Evolutionary conservation across 1,284 basidiomycete species (phyloP).

Genomic region (Binderoboletus segoi): DNA sequence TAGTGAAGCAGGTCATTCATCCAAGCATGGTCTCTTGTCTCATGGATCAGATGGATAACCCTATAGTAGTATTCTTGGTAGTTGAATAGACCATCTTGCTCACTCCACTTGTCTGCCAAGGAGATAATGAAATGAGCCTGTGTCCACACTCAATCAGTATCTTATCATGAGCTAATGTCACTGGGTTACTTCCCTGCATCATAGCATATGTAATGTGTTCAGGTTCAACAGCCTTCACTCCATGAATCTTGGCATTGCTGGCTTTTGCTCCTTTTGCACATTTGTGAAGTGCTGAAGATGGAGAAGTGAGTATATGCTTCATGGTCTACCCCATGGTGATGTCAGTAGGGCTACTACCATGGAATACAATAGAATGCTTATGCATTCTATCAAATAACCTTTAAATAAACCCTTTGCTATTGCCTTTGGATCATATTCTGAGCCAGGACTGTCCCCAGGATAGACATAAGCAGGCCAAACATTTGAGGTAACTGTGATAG

Average conservation of each 20-base stretch:
- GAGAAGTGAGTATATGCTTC: background rate
- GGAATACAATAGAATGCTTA: background rate
- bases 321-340: background rate
- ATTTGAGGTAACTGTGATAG: background rate
- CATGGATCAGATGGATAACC: background rate
- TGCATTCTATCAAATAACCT: background rate
- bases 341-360: too few species aligned
- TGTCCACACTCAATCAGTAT: too few species aligned
- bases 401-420: background rate
- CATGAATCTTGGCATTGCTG: background rate
- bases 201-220: background rate
- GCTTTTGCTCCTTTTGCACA: background rate
- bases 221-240: background rate
- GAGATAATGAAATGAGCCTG: background rate
- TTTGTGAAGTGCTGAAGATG: background rate
- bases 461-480: background rate
- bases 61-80: background rate
- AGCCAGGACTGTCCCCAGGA: background rate
- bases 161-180: too few species aligned
- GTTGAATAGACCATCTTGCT: background rate
- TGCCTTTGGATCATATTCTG: background rate
- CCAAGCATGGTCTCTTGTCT: background rate
- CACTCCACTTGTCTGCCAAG: background rate
- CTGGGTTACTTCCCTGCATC: background rate
- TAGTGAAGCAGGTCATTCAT: background rate